Evolutionary conservation across 2,329 filamentous ascomycete species (phyloP).

Genomic region (Saccharata proteae): DNA sequence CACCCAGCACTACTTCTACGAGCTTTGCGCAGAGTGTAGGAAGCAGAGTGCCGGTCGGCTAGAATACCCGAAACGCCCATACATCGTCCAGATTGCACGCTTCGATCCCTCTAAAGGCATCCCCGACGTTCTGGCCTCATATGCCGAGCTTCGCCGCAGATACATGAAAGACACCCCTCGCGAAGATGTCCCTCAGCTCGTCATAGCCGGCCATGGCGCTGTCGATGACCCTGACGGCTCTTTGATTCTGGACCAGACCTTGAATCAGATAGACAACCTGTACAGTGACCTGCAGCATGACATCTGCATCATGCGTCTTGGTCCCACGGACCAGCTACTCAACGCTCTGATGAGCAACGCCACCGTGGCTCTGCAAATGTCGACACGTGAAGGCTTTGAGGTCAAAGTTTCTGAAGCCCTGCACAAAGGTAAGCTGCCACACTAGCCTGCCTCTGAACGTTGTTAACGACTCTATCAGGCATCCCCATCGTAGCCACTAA

Average conservation of each 20-base stretch:
- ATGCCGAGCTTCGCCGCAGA: constrained; percentile 56
- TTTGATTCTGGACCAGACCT: constrained; percentile 59
- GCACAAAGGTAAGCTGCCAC: no score
- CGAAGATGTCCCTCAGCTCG: constrained; percentile 53
- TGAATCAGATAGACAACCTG: constrained; percentile 50
- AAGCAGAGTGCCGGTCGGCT: constrained; percentile 48
- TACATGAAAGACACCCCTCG: constrained; percentile 40
- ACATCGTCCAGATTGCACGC: constrained; percentile 68
- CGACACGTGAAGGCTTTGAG: constrained; percentile 72
- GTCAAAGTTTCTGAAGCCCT: constrained; percentile 77
- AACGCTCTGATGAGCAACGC: constrained; percentile 64
- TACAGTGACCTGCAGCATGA: constrained; percentile 40
- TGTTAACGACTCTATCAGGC: no score
- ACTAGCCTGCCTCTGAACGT: no score
- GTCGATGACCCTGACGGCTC: constrained; percentile 71
- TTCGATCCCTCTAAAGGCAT: constrained; percentile 81
- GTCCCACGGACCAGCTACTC: constrained; percentile 67
- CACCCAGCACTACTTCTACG: constrained; percentile 58
- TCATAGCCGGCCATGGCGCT: constrained; percentile 67
- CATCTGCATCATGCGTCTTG: constrained; percentile 64
- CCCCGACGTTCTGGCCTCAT: constrained; percentile 62
- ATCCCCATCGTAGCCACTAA: constrained; percentile 64
- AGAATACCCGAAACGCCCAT: constrained; percentile 49
- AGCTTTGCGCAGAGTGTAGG: constrained; percentile 55
- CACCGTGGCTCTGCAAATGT: constrained; percentile 64